phyloP scores from a whole-genome alignment of 1,284 basidiomycete species.

The Microbotryum saponariae region DNA sequence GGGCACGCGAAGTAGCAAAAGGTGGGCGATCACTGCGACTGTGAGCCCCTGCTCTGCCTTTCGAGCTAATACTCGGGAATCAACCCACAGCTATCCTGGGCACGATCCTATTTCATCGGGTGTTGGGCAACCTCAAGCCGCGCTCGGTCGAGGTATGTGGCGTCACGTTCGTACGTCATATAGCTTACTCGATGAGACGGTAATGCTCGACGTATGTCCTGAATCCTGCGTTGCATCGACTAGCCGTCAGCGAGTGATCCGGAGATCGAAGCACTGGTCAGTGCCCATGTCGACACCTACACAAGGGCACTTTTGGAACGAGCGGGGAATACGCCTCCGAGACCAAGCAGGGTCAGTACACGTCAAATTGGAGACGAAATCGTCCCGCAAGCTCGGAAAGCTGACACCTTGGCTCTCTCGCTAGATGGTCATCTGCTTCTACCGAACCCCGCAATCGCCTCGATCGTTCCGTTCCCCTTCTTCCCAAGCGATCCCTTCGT shows the following conservation, averaged over 20 bases:
- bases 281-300: constrained; percentile 11
- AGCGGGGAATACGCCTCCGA: not conserved
- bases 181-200: fast-evolving
- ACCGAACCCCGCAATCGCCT: constrained; percentile 7
- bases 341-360: not conserved
- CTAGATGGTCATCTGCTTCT: constrained; percentile 18
- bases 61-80: no score
- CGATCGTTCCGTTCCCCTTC: constrained; percentile 1
- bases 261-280: constrained; percentile 13
- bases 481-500: not conserved
- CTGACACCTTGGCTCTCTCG: no score
- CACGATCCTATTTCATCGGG: constrained; percentile 20
- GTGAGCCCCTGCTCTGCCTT: not conserved
- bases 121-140: constrained; percentile 10
- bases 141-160: constrained; percentile 5
- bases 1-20: constrained; percentile 2
- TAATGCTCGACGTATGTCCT: not conserved
- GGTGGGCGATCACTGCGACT: not conserved
- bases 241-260: constrained; percentile 11
- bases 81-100: constrained; percentile 8
- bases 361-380: not conserved
- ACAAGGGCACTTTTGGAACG: not conserved
- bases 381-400: no score
- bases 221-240: not conserved
- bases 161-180: constrained; percentile 16